Conservation (phyloP, 2,329 filamentous ascomycete genomes). For the Monosporascus sp. region DNA sequence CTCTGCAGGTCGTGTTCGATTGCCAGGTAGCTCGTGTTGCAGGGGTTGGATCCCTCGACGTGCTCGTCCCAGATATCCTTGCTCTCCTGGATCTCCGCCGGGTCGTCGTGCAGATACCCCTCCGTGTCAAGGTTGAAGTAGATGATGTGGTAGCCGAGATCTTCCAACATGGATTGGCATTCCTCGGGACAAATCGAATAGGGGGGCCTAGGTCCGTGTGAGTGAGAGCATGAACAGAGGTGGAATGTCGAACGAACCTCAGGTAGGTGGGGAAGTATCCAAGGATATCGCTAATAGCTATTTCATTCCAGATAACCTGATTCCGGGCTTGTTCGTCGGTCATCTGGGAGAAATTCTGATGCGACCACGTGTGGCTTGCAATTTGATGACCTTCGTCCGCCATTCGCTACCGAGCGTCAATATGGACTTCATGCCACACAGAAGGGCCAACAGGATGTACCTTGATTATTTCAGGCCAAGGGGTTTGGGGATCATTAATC, state of each 20-base stretch:
- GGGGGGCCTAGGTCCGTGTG: conserved; percentile 18
- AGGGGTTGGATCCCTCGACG: conserved; percentile 24
- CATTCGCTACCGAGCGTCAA: conserved; percentile 23
- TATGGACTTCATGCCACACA: background rate
- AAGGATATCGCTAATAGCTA: conserved; percentile 28
- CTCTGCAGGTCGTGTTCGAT: conserved; percentile 44
- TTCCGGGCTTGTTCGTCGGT: conserved; percentile 23
- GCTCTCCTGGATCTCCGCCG: conserved; percentile 27
- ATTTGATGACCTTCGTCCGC: conserved; percentile 29
- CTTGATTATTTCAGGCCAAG: conserved; percentile 25
- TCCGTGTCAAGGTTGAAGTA: conserved; percentile 29
- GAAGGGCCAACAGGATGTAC: conserved; percentile 8
- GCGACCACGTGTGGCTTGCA: conserved; percentile 30
- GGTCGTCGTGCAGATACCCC: conserved; percentile 26
- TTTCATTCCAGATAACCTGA: conserved; percentile 29
- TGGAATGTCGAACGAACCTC: conserved; percentile 13
- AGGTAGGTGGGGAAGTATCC: conserved; percentile 29
- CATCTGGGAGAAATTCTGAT: conserved; percentile 27
- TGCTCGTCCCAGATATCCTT: conserved; percentile 32
- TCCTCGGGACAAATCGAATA: conserved; percentile 26
- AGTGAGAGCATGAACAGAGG: background rate
- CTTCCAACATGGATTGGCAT: conserved; percentile 21
- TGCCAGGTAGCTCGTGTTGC: conserved; percentile 23
- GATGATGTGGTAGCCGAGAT: conserved; percentile 24
- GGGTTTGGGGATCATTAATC: conserved; percentile 38